These are phyloP conservation scores for Colletotrichum abscissum DNA, from an alignment of 2,329 filamentous ascomycete genomes.

Conservation along the genomic window DNA sequence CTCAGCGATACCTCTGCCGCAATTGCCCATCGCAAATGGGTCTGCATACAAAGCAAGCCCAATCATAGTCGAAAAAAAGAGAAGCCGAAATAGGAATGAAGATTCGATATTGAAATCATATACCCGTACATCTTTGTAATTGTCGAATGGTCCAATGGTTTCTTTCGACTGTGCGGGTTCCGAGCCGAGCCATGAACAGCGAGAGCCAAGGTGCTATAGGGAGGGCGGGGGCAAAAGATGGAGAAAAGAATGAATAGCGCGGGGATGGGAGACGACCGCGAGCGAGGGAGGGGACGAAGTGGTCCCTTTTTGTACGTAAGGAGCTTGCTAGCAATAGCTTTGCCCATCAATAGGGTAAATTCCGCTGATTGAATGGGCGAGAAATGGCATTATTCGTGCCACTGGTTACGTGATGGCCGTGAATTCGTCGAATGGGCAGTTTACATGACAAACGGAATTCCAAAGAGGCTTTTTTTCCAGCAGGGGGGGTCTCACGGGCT, in stretches of 20 bases:
- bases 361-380: no score
- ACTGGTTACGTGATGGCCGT: slow-evolving; percentile 28
- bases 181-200: not conserved
- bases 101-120: not conserved
- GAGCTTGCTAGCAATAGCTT: not conserved
- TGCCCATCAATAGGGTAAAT: not conserved
- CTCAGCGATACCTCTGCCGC: slow-evolving; percentile 30
- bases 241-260: not conserved
- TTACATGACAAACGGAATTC: slow-evolving; percentile 36
- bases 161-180: not conserved
- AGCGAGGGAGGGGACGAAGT: not conserved
- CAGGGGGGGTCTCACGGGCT: not conserved
- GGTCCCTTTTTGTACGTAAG: not conserved
- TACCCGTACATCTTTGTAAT: not conserved
- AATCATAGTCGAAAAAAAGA: not conserved
- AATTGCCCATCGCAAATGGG: not conserved
- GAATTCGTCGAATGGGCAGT: slow-evolving; percentile 31
- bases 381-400: slow-evolving; percentile 32
- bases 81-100: not conserved
- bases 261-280: not conserved
- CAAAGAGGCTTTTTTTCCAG: not conserved
- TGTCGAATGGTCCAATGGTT: not conserved
- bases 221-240: not conserved
- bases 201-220: not conserved
- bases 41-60: not conserved